These are phyloP conservation scores for Mikania micrantha DNA, from an alignment of 129 eudicot genomes.

Conservation along the genomic window DNA sequence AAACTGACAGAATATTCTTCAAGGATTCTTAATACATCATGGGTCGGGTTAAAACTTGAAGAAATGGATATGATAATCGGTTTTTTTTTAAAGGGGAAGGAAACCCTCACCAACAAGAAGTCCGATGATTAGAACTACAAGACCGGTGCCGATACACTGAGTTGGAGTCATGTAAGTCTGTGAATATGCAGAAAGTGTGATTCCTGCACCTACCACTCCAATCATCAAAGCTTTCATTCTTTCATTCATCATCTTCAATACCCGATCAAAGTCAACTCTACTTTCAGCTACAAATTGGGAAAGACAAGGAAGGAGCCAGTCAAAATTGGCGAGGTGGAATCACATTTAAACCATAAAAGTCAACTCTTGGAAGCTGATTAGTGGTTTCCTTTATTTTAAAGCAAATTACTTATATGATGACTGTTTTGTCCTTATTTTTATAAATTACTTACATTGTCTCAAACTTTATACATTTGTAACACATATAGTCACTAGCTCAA, in stretches of 20 bases:
- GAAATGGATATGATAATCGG: too few species aligned
- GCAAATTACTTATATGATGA: too few species aligned
- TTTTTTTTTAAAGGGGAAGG: slow-evolving; percentile 58
- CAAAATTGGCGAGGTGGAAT: slow-evolving; percentile 13
- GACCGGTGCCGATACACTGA: slow-evolving; percentile 57
- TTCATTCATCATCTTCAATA: slow-evolving; percentile 45
- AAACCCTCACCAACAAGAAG: slow-evolving; percentile 88
- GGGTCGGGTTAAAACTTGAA: too few species aligned
- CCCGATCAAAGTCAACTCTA: slow-evolving; percentile 25
- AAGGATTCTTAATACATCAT: too few species aligned
- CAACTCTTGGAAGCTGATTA: slow-evolving; percentile 28
- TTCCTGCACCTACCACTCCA: slow-evolving; percentile 69
- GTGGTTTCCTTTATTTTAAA: slow-evolving; percentile 17
- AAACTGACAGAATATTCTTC: too few species aligned
- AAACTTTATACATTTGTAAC: too few species aligned
- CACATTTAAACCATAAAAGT: slow-evolving; percentile 22
- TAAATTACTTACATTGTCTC: too few species aligned
- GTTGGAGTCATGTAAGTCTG: slow-evolving; percentile 61
- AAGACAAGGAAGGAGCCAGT: slow-evolving; percentile 10
- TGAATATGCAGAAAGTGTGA: slow-evolving; percentile 82
- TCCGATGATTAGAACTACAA: slow-evolving; percentile 59
- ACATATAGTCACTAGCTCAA: too few species aligned
- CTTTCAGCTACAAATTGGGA: slow-evolving; percentile 5
- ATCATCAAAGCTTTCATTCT: slow-evolving; percentile 59
- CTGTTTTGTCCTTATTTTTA: too few species aligned